A percentile compares a stretch with the other conserved stretches of the same genome.
These are phyloP conservation scores for Hypoxylon lenormandii DNA, from an alignment of 495 filamentous ascomycete species.

Conservation along the genomic window DNA sequence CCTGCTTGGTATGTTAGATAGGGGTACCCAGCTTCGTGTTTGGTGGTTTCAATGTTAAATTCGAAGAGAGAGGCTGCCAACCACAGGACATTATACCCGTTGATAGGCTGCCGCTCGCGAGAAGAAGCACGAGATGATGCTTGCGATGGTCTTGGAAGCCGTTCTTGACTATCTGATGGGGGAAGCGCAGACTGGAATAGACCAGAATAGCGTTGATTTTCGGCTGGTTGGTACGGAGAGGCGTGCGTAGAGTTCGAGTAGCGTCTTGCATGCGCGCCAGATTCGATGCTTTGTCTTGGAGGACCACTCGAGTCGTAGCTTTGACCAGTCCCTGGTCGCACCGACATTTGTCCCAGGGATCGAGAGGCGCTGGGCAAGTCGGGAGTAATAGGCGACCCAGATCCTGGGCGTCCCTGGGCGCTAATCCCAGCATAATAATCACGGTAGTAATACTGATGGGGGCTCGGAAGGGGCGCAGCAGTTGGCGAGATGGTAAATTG, in stretches of 20 bases:
- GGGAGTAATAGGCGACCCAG: constrained; percentile 59
- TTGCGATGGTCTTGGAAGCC: constrained; percentile 58
- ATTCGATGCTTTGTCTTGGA: constrained; percentile 61
- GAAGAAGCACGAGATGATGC: constrained; percentile 65
- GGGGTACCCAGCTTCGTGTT: constrained; percentile 91
- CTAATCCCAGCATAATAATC: constrained; percentile 61
- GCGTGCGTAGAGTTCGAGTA: constrained; percentile 63
- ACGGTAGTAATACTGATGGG: constrained; percentile 63
- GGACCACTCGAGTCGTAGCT: constrained; percentile 62
- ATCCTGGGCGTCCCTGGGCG: constrained; percentile 53
- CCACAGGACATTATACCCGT: constrained; percentile 74
- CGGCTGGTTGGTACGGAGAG: constrained; percentile 54
- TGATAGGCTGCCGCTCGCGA: constrained; percentile 57
- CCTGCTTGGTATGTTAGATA: constrained; percentile 95
- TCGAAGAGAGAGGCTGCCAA: constrained; percentile 93
- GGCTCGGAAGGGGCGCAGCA: constrained; percentile 58
- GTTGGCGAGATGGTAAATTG: constrained; percentile 67
- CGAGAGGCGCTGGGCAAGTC: constrained; percentile 55
- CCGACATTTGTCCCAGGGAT: constrained; percentile 44
- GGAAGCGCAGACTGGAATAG: constrained; percentile 89
- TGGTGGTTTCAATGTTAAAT: constrained; percentile 93
- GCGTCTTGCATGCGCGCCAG: constrained; percentile 53
- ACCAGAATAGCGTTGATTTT: constrained; percentile 68
- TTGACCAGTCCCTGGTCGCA: constrained; percentile 64
- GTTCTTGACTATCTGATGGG: constrained; percentile 71